Evolutionary conservation across 257 asterid species (phyloP).

Genomic region (Cynanchum wilfordii): DNA sequence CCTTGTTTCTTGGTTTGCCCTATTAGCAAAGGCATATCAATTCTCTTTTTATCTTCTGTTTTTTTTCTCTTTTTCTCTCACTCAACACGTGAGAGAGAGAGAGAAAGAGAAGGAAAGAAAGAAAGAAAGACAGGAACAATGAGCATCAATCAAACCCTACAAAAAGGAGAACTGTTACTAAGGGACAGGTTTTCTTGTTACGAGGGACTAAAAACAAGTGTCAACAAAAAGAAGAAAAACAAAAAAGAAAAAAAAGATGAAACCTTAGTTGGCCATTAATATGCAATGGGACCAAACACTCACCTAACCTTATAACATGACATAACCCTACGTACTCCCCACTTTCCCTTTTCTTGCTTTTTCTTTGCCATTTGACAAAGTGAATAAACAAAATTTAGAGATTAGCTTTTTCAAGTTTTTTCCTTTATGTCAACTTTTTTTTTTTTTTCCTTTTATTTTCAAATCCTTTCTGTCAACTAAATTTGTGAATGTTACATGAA

Average conservation of each 20-base stretch:
- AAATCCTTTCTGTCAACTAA: no score
- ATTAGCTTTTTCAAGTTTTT: background rate
- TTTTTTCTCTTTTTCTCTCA: background rate
- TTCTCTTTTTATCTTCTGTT: no score
- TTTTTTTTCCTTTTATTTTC: background rate
- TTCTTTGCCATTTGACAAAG: conserved; percentile 30
- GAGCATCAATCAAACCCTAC: conserved; percentile 14
- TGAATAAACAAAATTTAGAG: background rate
- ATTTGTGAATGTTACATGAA: no score
- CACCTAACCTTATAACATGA: conserved; percentile 35
- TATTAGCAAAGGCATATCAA: no score
- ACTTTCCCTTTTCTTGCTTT: conserved; percentile 11
- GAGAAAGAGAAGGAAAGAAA: background rate
- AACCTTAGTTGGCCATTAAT: conserved; percentile 43
- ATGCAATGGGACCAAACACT: conserved; percentile 29
- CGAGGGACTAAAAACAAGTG: conserved; percentile 31
- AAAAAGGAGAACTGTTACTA: conserved; percentile 9
- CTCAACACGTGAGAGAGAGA: background rate
- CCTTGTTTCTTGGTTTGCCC: no score
- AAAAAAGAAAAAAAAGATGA: no score
- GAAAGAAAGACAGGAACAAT: background rate
- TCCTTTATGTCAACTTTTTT: conserved; percentile 5
- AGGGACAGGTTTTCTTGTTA: conserved; percentile 31
- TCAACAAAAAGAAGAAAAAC: background rate
- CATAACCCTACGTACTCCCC: conserved; percentile 26